These are phyloP conservation scores for Linnemannia exigua DNA, from an alignment of 192 early-diverging fungal genomes.

Conservation along the genomic window DNA sequence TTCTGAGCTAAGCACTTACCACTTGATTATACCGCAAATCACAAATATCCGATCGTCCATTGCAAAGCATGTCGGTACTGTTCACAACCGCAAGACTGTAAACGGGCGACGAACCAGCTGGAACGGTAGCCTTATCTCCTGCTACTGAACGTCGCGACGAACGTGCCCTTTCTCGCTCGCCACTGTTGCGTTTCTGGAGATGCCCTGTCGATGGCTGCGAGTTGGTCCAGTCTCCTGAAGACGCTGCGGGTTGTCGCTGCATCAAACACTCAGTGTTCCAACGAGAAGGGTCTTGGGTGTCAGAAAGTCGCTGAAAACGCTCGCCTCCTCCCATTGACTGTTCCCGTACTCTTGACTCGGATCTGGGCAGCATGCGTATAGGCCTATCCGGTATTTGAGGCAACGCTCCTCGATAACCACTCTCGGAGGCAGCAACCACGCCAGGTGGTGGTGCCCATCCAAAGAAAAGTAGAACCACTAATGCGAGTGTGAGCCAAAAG, in stretches of 20 bases:
- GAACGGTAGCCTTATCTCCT: neutral
- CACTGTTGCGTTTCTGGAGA: neutral
- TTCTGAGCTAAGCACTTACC: constrained; percentile 32
- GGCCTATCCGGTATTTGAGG: neutral
- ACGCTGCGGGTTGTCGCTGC: neutral
- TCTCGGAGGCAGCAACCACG: neutral
- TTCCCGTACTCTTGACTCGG: neutral
- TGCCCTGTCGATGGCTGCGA: neutral
- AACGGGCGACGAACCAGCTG: neutral
- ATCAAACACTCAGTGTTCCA: neutral
- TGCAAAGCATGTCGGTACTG: constrained; percentile 50
- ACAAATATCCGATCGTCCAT: constrained; percentile 52
- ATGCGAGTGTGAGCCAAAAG: neutral
- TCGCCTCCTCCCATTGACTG: neutral
- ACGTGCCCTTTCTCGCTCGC: neutral
- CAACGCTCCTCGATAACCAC: neutral
- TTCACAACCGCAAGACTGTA: constrained; percentile 36
- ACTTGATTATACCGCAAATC: constrained; percentile 62
- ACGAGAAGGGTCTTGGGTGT: neutral
- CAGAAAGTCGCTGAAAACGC: neutral
- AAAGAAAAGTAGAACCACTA: neutral
- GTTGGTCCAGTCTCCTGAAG: neutral
- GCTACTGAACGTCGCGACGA: neutral
- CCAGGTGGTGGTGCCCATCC: neutral
- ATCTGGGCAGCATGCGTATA: neutral